Base-by-base conservation (phyloP, 2,329 filamentous ascomycete genomes). In the Thelonectria discophora region DNA sequence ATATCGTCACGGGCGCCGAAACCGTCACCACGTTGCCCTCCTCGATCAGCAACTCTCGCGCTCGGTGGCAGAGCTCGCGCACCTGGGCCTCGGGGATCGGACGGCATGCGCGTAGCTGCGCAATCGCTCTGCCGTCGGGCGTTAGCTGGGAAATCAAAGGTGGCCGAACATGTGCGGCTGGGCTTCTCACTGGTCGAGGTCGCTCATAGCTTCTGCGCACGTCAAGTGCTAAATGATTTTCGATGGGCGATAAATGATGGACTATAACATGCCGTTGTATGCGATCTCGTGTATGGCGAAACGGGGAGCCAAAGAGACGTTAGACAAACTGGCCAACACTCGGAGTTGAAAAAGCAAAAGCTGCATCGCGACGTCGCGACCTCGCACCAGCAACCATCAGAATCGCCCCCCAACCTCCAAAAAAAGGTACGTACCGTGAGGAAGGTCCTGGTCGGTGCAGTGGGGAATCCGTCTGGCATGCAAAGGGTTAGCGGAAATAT, bases 1-100 rank as follows among this genome's bases (percentile, higher is more conserved):
- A 97, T 85, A 97, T 97, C 88, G 94, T 98, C 62, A 98, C 94
- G 20, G 94, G 94, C 64, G 94, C 94, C 75, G 94, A 91, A 64
- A 99, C 94, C 17, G 91, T 93, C 66, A 98, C 94, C 52, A 98
- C 94, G 76, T 99, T 98, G 68, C 93, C 94, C 81, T 99, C 95
- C 78, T 98, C 95, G 65, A 99, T 97, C 68, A 99, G 82, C 56
- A 99, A 86, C 81, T 99, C 95, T 66, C 95, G 88, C 54, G 95
- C 95, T 76, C 97, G 97, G 84, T 97, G 94, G 80, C 95, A 98
- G 71, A 99, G 86, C 80, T 99, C 94, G 75, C 94, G 91, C 64
- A 99, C 96, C 81, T 98, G 92, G 42, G 89, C 85, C 82, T 99
- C 95, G 65, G 95, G 94, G 70, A 99, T 99, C 57, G 94, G 94